A percentile compares a stretch with the other conserved stretches of the same genome.
Evolutionary conservation across 108 stramenopile genomes (phyloP).

Genomic region (Nitzschia inconspicua): DNA sequence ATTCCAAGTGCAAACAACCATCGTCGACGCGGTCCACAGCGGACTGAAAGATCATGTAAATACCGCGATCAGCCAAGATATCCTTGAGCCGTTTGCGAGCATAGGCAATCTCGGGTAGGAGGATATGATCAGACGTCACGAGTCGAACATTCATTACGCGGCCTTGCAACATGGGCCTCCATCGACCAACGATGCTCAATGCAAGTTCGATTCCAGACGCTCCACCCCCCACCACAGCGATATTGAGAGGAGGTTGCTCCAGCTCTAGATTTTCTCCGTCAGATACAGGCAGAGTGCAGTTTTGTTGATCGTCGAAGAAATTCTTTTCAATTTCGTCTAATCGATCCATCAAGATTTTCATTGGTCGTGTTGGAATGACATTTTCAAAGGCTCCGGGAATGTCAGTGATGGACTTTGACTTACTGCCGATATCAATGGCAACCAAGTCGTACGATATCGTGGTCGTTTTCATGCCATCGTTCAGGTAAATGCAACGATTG

Average conservation of each 20-base stretch:
- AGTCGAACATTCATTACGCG: not conserved
- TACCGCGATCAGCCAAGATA: slow-evolving; percentile 35
- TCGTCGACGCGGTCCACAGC: slow-evolving; percentile 21
- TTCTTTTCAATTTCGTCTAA: no score
- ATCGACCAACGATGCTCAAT: slow-evolving; percentile 61
- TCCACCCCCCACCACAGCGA: slow-evolving; percentile 85
- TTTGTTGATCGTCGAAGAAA: no score
- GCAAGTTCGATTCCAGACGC: slow-evolving; percentile 85
- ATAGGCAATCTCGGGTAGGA: slow-evolving; percentile 44
- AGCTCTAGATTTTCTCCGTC: not conserved
- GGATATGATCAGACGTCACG: slow-evolving; percentile 9
- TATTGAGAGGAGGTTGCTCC: not conserved
- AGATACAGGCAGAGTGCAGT: no score
- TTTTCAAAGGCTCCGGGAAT: not conserved
- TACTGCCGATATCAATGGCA: not conserved
- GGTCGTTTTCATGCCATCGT: not conserved
- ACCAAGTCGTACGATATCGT: not conserved
- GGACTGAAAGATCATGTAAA: slow-evolving; percentile 33
- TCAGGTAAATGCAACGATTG: not conserved
- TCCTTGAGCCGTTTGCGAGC: slow-evolving; percentile 28
- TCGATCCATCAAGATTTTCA: not conserved
- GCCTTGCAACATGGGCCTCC: slow-evolving; percentile 16
- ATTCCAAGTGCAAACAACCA: not conserved
- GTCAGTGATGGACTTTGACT: not conserved
- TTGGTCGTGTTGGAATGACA: not conserved